A percentile compares a stretch with the other conserved stretches of the same genome.
These are phyloP conservation scores for Jatropha podagrica DNA, from an alignment of 441 rosid species.

Conservation along the genomic window DNA sequence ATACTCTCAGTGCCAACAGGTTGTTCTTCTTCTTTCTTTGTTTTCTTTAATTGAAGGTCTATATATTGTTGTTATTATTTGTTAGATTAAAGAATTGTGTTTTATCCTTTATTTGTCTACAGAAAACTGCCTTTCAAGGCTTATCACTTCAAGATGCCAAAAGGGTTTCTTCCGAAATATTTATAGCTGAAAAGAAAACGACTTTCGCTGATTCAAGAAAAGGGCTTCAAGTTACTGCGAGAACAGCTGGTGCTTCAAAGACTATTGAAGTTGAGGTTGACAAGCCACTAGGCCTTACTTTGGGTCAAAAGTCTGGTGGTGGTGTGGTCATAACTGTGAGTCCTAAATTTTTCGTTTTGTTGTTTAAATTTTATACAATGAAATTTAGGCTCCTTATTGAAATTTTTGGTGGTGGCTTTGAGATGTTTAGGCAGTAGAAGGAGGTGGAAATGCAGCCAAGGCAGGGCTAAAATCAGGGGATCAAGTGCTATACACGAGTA, in stretches of 20 bases:
- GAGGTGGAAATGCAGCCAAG: constrained; percentile 93
- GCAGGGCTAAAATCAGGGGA: constrained; percentile 90
- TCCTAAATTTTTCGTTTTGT: neutral
- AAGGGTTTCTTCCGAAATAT: constrained; percentile 43
- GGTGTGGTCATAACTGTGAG: constrained; percentile 90
- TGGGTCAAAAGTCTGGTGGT: constrained; percentile 87
- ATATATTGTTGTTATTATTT: no score
- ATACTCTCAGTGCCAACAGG: constrained; percentile 35
- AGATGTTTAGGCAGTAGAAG: constrained; percentile 70
- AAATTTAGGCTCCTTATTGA: constrained; percentile 2
- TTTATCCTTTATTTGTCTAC: constrained; percentile 13
- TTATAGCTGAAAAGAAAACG: constrained; percentile 32
- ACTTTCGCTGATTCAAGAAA: constrained; percentile 26
- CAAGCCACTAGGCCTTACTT: constrained; percentile 87
- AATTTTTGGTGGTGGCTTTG: neutral
- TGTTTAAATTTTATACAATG: neutral
- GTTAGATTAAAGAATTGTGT: neutral
- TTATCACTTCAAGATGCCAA: constrained; percentile 60
- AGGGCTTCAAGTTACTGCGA: constrained; percentile 58
- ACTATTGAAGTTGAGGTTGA: constrained; percentile 88
- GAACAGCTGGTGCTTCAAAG: constrained; percentile 72
- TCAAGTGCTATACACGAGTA: constrained; percentile 92
- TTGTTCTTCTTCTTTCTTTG: neutral
- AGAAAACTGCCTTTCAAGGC: constrained; percentile 68
- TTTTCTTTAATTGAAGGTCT: neutral